Evolutionary conservation across 2,329 filamentous ascomycete species (phyloP), one percentile per base, ranked within the genome.

Genomic region (Grosmannia clavigera): DNA sequence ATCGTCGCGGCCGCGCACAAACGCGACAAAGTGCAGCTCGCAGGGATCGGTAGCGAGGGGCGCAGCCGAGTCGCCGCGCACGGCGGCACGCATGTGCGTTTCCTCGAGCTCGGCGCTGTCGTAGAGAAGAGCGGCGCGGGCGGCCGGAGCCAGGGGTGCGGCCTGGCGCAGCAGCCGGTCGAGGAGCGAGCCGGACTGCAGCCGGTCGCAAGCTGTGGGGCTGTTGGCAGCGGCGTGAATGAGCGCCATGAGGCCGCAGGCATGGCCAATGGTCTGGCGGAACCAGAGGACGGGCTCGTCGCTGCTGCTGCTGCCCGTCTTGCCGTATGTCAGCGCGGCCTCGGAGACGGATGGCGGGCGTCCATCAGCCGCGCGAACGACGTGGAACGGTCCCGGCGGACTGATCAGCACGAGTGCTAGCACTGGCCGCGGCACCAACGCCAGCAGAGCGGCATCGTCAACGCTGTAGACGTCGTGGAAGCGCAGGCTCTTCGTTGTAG

Each of bases 191-290:
- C 72, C 76, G 5, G 76, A 70, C 12, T 72, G 65, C 59, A 92
- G 78, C 61, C 80, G 31, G 11, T n/a, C 69, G 22, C 79, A 74
- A 0, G 84, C 80, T 4, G 27, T 19, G 11, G 76, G 75, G 1
- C 88, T 88, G 69, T 94, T 95, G 57, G 81, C 81, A 0, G 87
- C 79, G 19, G 81, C 82, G 70, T 95, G 87, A 81, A 66, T 71
- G 33, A 97, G 74, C 0, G 88, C 94, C 76, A 96, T 96, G 53
- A 96, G 75, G 0, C 92, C 92, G 71, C 92, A 97, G 0, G 92
- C 90, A 70, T 97, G 95, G 62, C 88, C 82, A 67, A 97, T 96
- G 0, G 92, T 97, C 76, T 97, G 92, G 66, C 84, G 88, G 79
- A 92, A 97, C 94, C 92, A 99, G 9, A 95, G 69, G 0, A 96